A percentile compares a stretch with the other conserved stretches of the same genome.
Evolutionary conservation across 768 basidiomycete genomes (phyloP).

Genomic region (Tephrocybe sp.): DNA sequence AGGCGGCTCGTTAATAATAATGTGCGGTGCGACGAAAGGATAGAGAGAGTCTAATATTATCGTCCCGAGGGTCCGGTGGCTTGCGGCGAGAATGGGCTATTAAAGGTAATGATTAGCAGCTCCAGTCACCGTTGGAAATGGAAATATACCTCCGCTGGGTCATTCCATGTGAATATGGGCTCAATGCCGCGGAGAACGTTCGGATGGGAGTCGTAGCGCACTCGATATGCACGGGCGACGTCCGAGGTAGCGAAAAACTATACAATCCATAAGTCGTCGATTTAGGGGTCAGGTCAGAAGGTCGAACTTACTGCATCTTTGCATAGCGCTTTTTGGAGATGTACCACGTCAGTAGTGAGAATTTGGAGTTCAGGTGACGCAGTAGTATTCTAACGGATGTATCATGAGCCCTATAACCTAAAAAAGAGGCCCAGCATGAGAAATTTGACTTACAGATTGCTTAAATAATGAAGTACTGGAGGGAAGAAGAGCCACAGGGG

Average conservation of each 20-base stretch:
- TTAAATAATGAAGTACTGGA: conserved; percentile 24
- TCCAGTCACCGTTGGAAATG: neutral
- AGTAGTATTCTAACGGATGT: conserved; percentile 3
- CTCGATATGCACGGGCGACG: conserved; percentile 32
- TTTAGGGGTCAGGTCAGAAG: conserved; percentile 2
- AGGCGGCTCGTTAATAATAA: conserved; percentile 37
- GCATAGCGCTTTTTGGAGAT: conserved; percentile 33
- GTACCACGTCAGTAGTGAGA: conserved; percentile 28
- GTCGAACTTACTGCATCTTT: conserved; percentile 36
- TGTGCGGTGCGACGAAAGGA: conserved; percentile 43
- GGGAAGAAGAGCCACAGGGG: neutral
- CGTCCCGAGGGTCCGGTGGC: conserved; percentile 23
- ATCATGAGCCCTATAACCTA: neutral
- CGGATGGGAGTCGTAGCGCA: conserved; percentile 33
- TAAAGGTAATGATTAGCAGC: neutral
- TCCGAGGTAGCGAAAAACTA: conserved; percentile 41
- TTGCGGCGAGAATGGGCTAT: conserved; percentile 27
- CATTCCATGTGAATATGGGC: conserved; percentile 43
- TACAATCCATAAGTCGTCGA: conserved; percentile 4
- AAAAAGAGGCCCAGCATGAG: neutral
- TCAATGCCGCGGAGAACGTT: conserved; percentile 31
- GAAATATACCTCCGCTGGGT: conserved; percentile 46
- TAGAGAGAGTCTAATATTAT: conserved; percentile 40
- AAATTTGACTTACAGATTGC: conserved; percentile 22
- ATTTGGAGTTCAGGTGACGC: conserved; percentile 24